phyloP scores from a whole-genome alignment of 83 land plant genomes.

The Thuja plicata region DNA sequence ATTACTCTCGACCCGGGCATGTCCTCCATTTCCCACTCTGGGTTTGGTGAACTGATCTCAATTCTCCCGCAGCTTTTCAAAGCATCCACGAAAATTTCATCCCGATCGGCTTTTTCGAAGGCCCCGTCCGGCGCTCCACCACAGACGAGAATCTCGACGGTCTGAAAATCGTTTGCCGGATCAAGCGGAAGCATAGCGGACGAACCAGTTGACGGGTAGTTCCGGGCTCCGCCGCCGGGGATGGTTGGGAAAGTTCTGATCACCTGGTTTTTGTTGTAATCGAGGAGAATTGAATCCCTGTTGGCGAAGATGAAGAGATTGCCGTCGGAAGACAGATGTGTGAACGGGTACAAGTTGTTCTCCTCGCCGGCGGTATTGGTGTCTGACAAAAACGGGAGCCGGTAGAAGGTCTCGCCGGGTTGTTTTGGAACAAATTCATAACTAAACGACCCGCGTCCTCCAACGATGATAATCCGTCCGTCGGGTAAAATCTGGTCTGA shows the following conservation, averaged over 20 bases:
- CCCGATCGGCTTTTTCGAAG: slow-evolving; percentile 2
- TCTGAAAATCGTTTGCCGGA: slow-evolving; percentile 12
- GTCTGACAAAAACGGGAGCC: no score
- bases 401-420: no score
- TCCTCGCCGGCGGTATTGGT: no score
- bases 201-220: slow-evolving; percentile 54
- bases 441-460: no score
- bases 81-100: slow-evolving; percentile 16
- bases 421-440: no score
- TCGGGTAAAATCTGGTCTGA: no score
- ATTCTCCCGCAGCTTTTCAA: slow-evolving; percentile 36
- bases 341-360: slow-evolving; percentile 2
- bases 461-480: no score
- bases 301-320: slow-evolving; percentile 72
- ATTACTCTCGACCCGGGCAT: slow-evolving; percentile 42
- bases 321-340: slow-evolving; percentile 50
- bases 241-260: slow-evolving; percentile 32
- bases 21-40: slow-evolving; percentile 40
- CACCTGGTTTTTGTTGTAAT: slow-evolving; percentile 37
- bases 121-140: slow-evolving; percentile 39
- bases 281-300: slow-evolving; percentile 46
- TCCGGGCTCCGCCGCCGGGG: slow-evolving; percentile 48
- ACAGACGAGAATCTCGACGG: slow-evolving; percentile 42
- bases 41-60: slow-evolving; percentile 25
- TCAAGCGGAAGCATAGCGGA: slow-evolving; percentile 53